phyloP scores from a whole-genome alignment of 345 rosid species.

The Gossypium stocksii region DNA sequence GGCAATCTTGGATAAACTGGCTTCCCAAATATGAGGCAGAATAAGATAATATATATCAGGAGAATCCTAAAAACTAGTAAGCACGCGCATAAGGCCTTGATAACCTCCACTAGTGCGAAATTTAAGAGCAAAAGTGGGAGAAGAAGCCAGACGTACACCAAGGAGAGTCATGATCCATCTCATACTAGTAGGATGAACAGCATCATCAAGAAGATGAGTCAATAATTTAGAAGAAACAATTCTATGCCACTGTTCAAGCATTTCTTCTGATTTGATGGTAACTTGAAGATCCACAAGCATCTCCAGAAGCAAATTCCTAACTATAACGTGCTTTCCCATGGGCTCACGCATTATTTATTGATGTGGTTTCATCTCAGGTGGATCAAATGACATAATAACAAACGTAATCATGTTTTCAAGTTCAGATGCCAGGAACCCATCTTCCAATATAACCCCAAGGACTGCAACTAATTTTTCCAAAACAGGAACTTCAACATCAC shows the following conservation, averaged over 20 bases:
- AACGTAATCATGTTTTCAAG: slow-evolving; percentile 92
- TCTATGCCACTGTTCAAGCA: slow-evolving; percentile 99
- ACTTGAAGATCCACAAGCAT: slow-evolving; percentile 98
- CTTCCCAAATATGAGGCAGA: slow-evolving; percentile 91
- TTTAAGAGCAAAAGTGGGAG: slow-evolving; percentile 86
- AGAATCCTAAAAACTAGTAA: slow-evolving; percentile 92
- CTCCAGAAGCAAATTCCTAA: slow-evolving; percentile 96
- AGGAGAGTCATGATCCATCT: slow-evolving; percentile 99
- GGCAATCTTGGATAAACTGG: slow-evolving; percentile 96
- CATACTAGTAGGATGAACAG: slow-evolving; percentile 99
- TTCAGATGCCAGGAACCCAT: slow-evolving; percentile 91
- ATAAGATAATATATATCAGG: slow-evolving; percentile 97
- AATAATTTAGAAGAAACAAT: slow-evolving; percentile 93
- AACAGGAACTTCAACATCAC: slow-evolving; percentile 97
- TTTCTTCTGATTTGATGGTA: slow-evolving; percentile 86
- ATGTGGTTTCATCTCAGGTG: slow-evolving; percentile 74
- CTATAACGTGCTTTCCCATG: slow-evolving; percentile 98
- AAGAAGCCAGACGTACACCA: slow-evolving; percentile 89
- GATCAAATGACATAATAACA: slow-evolving; percentile 97
- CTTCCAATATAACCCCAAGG: slow-evolving; percentile 97
- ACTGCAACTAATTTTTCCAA: slow-evolving; percentile 91
- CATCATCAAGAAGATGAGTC: slow-evolving; percentile 94
- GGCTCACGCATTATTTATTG: slow-evolving; percentile 69
- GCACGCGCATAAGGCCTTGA: slow-evolving; percentile 80
- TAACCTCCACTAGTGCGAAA: slow-evolving; percentile 95